Base-by-base conservation (phyloP, 2,329 filamentous ascomycete genomes). In the Plenodomus biglobosus region DNA sequence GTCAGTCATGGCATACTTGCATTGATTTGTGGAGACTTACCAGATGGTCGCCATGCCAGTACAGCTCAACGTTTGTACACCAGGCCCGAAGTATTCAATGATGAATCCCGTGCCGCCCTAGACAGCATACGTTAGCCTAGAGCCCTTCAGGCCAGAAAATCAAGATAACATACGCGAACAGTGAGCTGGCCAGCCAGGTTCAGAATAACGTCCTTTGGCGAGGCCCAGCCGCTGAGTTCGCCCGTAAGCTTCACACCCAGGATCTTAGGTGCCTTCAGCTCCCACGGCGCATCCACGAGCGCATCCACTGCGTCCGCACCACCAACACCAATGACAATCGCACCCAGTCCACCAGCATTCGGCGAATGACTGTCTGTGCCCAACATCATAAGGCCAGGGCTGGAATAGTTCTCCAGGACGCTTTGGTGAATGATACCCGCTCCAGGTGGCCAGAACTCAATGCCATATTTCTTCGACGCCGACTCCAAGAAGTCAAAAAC, bases 331-430 rank as follows among this genome's bases (percentile, higher is more conserved):
- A 99, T 97, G 8, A 94, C 94, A 64, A 96, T 90, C 3, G 90
- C 92, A 60, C 88, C 91, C 45, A 97, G 78, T 50, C 94, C 94
- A 62, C 94, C 94, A n/a, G 90, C 94, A 69, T 97, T 99, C 37
- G 94, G 94, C 38, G 91, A 96, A 74, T 99, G 94, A 66, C 90
- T 95, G 74, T 99, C 94, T 22, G 94, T 99, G 46, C 94, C 94
- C 35, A 99, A 82, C 91, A 99, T 97, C 92, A 99, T 96, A 62
- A 97, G 76, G 41, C 94, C 94, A 17, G 94, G 94, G n/a, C 92
- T 85, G 27, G 92, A 89, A 70, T 99, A 99, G 76, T 99, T 97
- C 78, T 99, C 94, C 62, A 99, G 76, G 18, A 99, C 94, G 43
- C 90, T 95, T 81, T 99, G 94, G 76, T 99, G 94, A 59, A 99